Base-by-base conservation (phyloP, 495 filamentous ascomycete species). In the Tuber aestivum region DNA sequence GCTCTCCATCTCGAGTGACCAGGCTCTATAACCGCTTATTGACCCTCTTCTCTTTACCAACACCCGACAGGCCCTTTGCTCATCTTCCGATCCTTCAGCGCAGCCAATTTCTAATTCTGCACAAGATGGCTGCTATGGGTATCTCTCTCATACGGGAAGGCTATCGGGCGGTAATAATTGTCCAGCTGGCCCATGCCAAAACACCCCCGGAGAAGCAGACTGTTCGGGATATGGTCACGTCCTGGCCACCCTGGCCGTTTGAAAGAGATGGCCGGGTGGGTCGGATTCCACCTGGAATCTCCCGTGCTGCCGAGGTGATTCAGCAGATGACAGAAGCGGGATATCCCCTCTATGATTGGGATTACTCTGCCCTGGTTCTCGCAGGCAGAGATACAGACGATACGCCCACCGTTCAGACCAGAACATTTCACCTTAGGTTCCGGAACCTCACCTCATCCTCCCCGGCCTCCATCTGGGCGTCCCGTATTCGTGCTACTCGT, bases 181-280 rank as follows among this genome's bases (percentile, higher is more conserved):
- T 91, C 40, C 91, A 92, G 73, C 83, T 93, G 9, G 89, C 88
- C 0, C 91, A 90, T 77, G 86, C 84, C 48, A 93, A 93, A 79
- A 91, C 89, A 5, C 6, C 72, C 0, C 82, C 83, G 2, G 92
- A 93, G 81, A 87, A 85, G 18, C 86, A 88, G 78, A 90, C 86
- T 84, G 89, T 88, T 2, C 81, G 84, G 48, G 5, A 42, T 79
- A 91, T 92, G 83, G 85, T 88, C 8, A 84, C 84, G 0, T 89
- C 87, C 20, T 93, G 91, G 91, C 91, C 91, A 4, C 91, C 91
- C 2, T 93, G 89, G 89, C 92, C 91, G 71, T 87, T 89, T 80
- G 88, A 89, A 12, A 88, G 84, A 68, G 88, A 91, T 68, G 87
- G 88, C 42, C 77, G 81, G 69, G 12, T 12, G 44, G 41, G 48